Evolutionary conservation across 306 rosid species (phyloP).

Genomic region (Castanea mollissima): DNA sequence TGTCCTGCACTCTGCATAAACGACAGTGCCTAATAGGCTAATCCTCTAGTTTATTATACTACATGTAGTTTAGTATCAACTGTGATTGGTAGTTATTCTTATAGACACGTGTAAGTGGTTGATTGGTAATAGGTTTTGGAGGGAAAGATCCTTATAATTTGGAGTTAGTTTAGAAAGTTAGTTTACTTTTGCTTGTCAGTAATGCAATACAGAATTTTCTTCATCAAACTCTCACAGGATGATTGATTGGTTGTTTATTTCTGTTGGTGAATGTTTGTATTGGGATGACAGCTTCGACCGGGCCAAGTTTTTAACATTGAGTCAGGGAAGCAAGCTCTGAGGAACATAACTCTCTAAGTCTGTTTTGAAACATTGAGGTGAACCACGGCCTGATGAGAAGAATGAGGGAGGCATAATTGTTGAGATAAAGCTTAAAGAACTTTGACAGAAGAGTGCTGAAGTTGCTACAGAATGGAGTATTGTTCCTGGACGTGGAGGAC

Average conservation of each 20-base stretch:
- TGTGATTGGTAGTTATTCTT: too few species aligned
- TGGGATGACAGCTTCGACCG: conserved; percentile 65
- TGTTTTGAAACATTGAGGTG: conserved; percentile 96
- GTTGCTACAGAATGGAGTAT: conserved; percentile 54
- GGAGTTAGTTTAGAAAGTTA: too few species aligned
- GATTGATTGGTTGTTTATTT: conserved; percentile 1
- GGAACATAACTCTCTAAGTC: conserved; percentile 82
- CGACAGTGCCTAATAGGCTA: too few species aligned
- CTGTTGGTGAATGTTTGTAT: conserved; percentile 33
- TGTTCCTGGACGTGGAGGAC: conserved; percentile 95
- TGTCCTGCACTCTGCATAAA: too few species aligned
- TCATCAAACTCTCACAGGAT: too few species aligned
- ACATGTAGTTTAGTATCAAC: too few species aligned
- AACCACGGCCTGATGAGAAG: conserved; percentile 90
- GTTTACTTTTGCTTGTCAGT: too few species aligned
- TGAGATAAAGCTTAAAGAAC: conserved; percentile 87
- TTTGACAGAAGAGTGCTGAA: conserved; percentile 57
- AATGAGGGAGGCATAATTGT: conserved; percentile 91
- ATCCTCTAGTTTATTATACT: too few species aligned
- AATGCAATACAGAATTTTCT: too few species aligned
- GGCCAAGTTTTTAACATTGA: conserved; percentile 81
- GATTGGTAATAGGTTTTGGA: too few species aligned
- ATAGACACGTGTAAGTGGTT: too few species aligned
- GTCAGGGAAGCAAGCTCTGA: conserved; percentile 96
- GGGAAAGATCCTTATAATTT: too few species aligned